Evolutionary conservation across 2,329 filamentous ascomycete species (phyloP).

Genomic region (Phialophora chinensis): DNA sequence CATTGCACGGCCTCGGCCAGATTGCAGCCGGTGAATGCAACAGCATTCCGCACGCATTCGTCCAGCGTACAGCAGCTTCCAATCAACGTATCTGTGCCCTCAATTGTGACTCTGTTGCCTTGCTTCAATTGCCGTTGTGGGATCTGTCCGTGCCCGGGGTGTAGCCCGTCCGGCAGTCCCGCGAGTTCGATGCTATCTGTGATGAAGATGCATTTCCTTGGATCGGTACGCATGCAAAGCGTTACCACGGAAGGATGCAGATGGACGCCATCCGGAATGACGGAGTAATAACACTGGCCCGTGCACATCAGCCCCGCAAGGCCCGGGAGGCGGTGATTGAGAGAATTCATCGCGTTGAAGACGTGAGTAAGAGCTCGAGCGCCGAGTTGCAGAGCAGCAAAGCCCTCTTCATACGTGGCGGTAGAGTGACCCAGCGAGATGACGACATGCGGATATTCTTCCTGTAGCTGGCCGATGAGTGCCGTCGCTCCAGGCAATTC

Average conservation of each 20-base stretch:
- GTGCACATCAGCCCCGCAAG: slow-evolving; percentile 53
- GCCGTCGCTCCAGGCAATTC: slow-evolving; percentile 53
- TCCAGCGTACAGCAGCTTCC: slow-evolving; percentile 60
- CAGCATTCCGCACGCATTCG: slow-evolving; percentile 56
- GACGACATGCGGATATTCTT: slow-evolving; percentile 47
- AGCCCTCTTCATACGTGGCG: slow-evolving; percentile 56
- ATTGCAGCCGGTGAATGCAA: slow-evolving; percentile 52
- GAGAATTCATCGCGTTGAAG: slow-evolving; percentile 61
- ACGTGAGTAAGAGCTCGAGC: slow-evolving; percentile 61
- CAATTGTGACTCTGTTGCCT: slow-evolving; percentile 58
- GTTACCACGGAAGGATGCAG: slow-evolving; percentile 58
- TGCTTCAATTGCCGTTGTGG: slow-evolving; percentile 56
- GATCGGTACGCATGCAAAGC: slow-evolving; percentile 56
- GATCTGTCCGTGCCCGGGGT: slow-evolving; percentile 61
- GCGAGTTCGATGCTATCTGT: slow-evolving; percentile 63
- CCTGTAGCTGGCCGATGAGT: slow-evolving; percentile 52
- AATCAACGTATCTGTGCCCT: slow-evolving; percentile 60
- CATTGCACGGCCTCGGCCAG: slow-evolving; percentile 57
- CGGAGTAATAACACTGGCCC: slow-evolving; percentile 55
- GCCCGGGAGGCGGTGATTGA: slow-evolving; percentile 59
- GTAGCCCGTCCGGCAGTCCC: slow-evolving; percentile 57
- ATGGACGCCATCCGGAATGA: slow-evolving; percentile 62
- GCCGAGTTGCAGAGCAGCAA: slow-evolving; percentile 54
- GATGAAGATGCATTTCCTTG: slow-evolving; percentile 57
- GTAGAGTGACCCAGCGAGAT: slow-evolving; percentile 60